These are phyloP conservation scores for Murraya paniculata DNA, from an alignment of 345 rosid species.

Conservation along the genomic window DNA sequence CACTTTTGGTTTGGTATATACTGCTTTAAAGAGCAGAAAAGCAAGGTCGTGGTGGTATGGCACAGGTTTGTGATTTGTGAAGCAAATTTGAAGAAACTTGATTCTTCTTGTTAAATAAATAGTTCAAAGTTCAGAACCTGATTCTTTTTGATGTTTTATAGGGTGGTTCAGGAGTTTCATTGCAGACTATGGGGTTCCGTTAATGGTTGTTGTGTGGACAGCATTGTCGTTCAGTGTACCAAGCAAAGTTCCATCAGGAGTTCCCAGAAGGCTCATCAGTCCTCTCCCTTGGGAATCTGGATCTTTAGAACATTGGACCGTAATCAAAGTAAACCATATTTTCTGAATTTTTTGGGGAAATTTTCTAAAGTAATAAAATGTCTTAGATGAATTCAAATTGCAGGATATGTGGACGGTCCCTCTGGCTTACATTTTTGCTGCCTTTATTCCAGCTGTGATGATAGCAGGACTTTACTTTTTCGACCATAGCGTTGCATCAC, in stretches of 20 bases:
- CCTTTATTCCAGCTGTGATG: constrained; percentile 77
- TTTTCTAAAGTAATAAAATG: neutral
- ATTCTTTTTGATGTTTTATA: constrained; percentile 10
- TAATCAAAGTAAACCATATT: constrained; percentile 48
- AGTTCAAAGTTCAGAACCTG: neutral
- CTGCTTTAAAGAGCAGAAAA: constrained; percentile 70
- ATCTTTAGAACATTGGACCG: constrained; percentile 67
- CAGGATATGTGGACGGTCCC: constrained; percentile 82
- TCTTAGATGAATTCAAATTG: constrained; percentile 1
- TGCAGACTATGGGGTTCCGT: constrained; percentile 87
- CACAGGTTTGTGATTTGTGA: constrained; percentile 48
- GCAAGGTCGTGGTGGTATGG: constrained; percentile 79
- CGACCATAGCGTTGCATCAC: constrained; percentile 83
- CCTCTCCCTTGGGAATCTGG: constrained; percentile 67
- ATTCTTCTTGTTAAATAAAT: neutral
- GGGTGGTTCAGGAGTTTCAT: constrained; percentile 59
- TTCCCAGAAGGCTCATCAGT: constrained; percentile 77
- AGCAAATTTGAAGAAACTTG: neutral
- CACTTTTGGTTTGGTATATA: constrained; percentile 59
- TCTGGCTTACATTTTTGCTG: constrained; percentile 56
- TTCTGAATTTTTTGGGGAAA: neutral
- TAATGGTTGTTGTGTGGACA: constrained; percentile 83
- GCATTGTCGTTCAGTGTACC: constrained; percentile 51
- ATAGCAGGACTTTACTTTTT: constrained; percentile 79
- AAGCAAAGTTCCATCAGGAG: constrained; percentile 57